These are phyloP conservation scores for Dothideomycetes sp. DNA, from an alignment of 2,329 filamentous ascomycete species.

Conservation along the genomic window DNA sequence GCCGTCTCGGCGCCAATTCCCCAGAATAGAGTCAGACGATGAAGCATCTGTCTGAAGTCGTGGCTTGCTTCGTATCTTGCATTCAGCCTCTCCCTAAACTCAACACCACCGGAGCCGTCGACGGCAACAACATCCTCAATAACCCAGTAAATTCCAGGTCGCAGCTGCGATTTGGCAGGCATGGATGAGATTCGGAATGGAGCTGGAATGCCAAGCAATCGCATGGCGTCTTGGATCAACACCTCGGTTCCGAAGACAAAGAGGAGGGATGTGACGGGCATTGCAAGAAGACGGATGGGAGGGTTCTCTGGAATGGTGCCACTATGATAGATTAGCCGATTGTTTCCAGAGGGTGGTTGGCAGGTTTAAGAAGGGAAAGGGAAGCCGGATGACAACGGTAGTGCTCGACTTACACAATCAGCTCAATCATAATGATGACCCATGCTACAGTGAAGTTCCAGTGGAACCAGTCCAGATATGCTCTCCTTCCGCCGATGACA, in stretches of 20 bases:
- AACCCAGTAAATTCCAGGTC: slow-evolving; percentile 43
- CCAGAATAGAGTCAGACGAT: slow-evolving; percentile 42
- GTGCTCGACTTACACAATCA: slow-evolving; percentile 40
- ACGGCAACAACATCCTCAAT: slow-evolving; percentile 45
- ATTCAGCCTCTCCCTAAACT: slow-evolving; percentile 41
- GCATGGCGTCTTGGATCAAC: slow-evolving; percentile 37
- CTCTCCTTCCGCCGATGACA: slow-evolving; percentile 35
- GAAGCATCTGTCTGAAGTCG: slow-evolving; percentile 42
- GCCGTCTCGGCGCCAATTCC: slow-evolving; percentile 32
- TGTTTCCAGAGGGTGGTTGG: neutral
- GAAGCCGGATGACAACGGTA: no score
- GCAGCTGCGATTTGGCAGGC: slow-evolving; percentile 37
- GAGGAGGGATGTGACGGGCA: slow-evolving; percentile 40
- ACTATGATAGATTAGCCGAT: slow-evolving; percentile 17
- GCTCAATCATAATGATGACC: slow-evolving; percentile 46
- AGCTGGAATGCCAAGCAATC: slow-evolving; percentile 32
- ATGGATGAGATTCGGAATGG: slow-evolving; percentile 43
- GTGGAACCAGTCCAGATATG: slow-evolving; percentile 45
- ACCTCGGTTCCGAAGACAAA: slow-evolving; percentile 42
- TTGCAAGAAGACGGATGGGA: slow-evolving; percentile 42
- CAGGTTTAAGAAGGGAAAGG: no score
- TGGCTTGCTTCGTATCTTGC: slow-evolving; percentile 42
- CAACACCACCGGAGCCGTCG: slow-evolving; percentile 41
- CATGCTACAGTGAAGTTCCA: slow-evolving; percentile 45
- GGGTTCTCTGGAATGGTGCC: slow-evolving; percentile 36